These are phyloP conservation scores for Drosera capensis DNA, from an alignment of 148 eudicot genomes.

Conservation along the genomic window DNA sequence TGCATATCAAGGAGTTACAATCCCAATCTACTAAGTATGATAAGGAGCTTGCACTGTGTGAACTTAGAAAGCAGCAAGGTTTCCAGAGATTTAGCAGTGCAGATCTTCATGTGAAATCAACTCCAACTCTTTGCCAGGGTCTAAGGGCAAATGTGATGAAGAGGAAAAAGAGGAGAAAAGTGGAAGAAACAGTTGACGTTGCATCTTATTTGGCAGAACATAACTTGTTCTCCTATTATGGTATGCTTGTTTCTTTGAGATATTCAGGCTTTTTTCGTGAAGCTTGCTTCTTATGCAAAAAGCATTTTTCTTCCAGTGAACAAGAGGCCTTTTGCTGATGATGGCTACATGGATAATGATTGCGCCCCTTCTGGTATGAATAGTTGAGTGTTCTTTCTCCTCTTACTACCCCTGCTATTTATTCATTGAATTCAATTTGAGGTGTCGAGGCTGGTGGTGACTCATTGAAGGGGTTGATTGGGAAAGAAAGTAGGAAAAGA, in stretches of 20 bases:
- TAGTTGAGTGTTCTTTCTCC: neutral
- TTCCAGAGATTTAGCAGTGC: constrained; percentile 16
- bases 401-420: neutral
- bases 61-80: constrained; percentile 20
- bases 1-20: constrained; percentile 36
- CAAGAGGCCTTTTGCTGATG: constrained; percentile 23
- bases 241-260: constrained; percentile 9
- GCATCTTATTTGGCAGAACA: constrained; percentile 34
- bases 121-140: constrained; percentile 21
- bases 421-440: neutral
- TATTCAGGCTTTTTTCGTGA: neutral
- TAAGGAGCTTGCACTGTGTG: constrained; percentile 26
- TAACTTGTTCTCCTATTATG: constrained; percentile 49
- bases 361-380: constrained; percentile 33
- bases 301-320: constrained; percentile 28
- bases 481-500: too few relatives aligned
- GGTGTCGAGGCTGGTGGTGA: too few relatives aligned
- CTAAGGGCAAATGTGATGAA: constrained; percentile 21
- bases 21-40: constrained; percentile 35
- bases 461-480: too few relatives aligned
- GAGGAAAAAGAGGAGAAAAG: constrained; percentile 58
- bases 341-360: constrained; percentile 18
- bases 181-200: constrained; percentile 36
- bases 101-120: constrained; percentile 26
- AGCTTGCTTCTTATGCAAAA: neutral